Conservation (phyloP, 495 filamentous ascomycete species). For the Tuber aestivum region DNA sequence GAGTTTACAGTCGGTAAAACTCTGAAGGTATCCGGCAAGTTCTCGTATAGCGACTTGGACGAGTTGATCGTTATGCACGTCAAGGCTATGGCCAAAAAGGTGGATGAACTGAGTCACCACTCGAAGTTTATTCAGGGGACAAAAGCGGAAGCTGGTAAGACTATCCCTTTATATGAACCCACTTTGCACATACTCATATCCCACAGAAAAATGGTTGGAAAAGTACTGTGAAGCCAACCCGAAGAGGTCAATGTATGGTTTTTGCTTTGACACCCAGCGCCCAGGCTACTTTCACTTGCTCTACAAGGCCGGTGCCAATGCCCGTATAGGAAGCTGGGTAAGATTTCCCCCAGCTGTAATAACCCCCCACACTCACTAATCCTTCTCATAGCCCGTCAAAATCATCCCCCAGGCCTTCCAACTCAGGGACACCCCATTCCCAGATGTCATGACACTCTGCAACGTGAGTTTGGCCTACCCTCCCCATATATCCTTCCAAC, state of each 20-base stretch:
- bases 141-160: constrained; percentile 77
- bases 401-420: constrained; percentile 87
- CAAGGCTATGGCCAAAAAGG: constrained; percentile 95
- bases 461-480: constrained; percentile 52
- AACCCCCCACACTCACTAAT: background rate
- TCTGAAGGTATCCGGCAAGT: constrained; percentile 76
- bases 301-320: constrained; percentile 80
- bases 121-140: constrained; percentile 82
- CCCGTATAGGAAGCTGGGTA: constrained; percentile 65
- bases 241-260: constrained; percentile 83
- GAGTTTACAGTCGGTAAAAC: constrained; percentile 85
- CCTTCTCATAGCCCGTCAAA: constrained; percentile 55
- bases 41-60: constrained; percentile 90
- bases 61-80: constrained; percentile 96
- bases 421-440: constrained; percentile 76
- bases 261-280: constrained; percentile 86
- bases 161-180: constrained; percentile 11
- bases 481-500: background rate
- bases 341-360: background rate
- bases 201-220: constrained; percentile 81
- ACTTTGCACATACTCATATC: constrained; percentile 34
- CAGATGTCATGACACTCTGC: constrained; percentile 86
- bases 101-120: constrained; percentile 84
- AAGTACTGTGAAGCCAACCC: constrained; percentile 96
- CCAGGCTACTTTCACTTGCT: constrained; percentile 92